Base-by-base conservation (phyloP, 495 filamentous ascomycete genomes). In the Hypoxylon subgilvum region DNA sequence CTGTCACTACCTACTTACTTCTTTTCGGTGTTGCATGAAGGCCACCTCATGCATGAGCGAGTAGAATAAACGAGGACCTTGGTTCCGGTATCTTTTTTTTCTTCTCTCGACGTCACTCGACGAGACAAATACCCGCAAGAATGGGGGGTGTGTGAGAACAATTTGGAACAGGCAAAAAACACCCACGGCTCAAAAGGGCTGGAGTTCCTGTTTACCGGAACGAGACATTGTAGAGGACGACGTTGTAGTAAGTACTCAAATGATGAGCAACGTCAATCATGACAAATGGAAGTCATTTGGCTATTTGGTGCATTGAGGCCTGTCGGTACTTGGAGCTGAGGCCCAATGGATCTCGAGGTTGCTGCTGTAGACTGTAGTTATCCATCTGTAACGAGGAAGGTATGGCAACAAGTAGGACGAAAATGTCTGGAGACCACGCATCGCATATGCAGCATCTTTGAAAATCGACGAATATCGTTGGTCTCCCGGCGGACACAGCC, bases 381-480 rank as follows among this genome's bases (percentile, higher is more conserved):
- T 59, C 45, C 39, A 6, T 51, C 54, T 55, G 34, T 40, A 58
- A 35, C 17, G 49, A 59, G 61, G 28, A 64, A 64, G 36, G 54
- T 57, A 58, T 54, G 60, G 30, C 52, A 34, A 31, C 40, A 18
- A 48, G 38, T 42, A 63, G 36, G 43, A 45, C 49, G 39, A 53
- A 51, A 59, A 59, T 51, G 54, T 64, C 44, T 19, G 61, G 59
- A 32, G 44, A 40, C 44, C 48, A 50, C 51, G 61, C 61, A 64
- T 64, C 43, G 61, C 61, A 64, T 64, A 64, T 64, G 61, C 54
- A 64, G 49, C 16, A 25, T 49, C 51, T 32, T 56, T 34, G n/a
- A n/a, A n/a, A n/a, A 49, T 14, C 17, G 35, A 50, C 54, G 49
- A 54, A 64, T 59, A 55, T 31, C 34, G 61, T 64, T 64, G 50